Conservation (phyloP, 31 red algal genomes). For the Endocladia muricata region DNA sequence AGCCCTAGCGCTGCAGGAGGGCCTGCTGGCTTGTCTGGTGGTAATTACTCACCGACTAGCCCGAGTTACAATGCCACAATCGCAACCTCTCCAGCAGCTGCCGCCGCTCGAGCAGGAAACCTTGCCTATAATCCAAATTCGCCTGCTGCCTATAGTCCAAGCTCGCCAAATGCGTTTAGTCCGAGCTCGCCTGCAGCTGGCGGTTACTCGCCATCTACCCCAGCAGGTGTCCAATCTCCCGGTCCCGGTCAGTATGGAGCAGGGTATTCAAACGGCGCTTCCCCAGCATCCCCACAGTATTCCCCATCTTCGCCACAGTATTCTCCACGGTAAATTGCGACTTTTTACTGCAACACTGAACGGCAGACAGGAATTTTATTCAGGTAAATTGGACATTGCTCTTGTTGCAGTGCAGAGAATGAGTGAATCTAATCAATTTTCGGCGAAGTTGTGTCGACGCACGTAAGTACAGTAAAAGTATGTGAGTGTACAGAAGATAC, state of each 20-base stretch:
- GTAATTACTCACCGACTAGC: constrained; percentile 34
- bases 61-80: constrained; percentile 31
- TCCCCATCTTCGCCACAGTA: constrained; percentile 83
- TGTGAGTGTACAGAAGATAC: no score
- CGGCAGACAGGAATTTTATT: no score
- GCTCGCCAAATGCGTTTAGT: constrained; percentile 61
- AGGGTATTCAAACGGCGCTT: constrained; percentile 35
- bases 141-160: constrained; percentile 57
- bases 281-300: constrained; percentile 80
- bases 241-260: constrained; percentile 13
- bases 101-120: constrained; percentile 4
- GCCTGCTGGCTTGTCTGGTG: constrained; percentile 1
- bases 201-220: constrained; percentile 73
- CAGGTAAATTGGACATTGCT: no score
- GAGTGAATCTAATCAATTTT: no score
- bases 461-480: no score
- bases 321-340: constrained; percentile 44
- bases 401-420: no score
- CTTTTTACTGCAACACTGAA: no score
- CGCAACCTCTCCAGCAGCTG: constrained; percentile 33
- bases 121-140: constrained; percentile 83
- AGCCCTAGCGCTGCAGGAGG: constrained; percentile 44
- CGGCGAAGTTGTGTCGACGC: no score
- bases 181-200: constrained; percentile 66
- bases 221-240: constrained; percentile 64